Base-by-base conservation (phyloP, 805 yeast species). In the Metschnikowia gruessii region DNA sequence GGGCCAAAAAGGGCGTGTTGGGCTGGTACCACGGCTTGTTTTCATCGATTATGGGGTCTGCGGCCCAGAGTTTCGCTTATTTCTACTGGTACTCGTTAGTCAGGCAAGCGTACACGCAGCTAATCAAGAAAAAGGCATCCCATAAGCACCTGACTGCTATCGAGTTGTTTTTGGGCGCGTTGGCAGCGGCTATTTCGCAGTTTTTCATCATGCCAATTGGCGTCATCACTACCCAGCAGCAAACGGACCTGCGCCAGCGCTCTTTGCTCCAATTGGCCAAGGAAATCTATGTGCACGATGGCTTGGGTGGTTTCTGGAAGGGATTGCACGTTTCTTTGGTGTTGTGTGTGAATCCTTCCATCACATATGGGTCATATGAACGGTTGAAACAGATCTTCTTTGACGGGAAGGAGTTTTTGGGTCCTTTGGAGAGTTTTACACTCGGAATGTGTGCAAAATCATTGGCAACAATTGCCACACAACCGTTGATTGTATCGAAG, bases 11-110 rank as follows among this genome's bases (percentile, higher is more conserved):
- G 54, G 95, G 95, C 1, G 40, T 84, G 10, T 52, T 67, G 15
- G 94, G 92, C 6, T 75, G 86, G 64, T 88, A 87, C 66, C 80
- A 77, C 52, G 96, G 96, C 1, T 64, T 87, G 39, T 66, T 79
- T 2, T 81, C 90, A 1, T 78, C 87, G 1, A 66, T 87, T 35
- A 57, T 83, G 16, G 89, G 90, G 2, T 79, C 83, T 10, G 90
- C 91, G 2, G 80, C 85, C 8, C 87, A 86, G 60, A 85, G 83
- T 56, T 88, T 88, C 61, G 82, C 88, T 26, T 88, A 88, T 64
- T 88, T 88, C 64, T 88, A 87, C 65, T 88, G 95, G 94, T 88
- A 88, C 65, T 82, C 90, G 4, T 67, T 85, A 34, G 81, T 87
- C 15, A 79, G 87, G 51, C 74, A 76, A 43, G 65, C 75, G 15